These are phyloP conservation scores for Curvularia verruculosa DNA, from an alignment of 2,329 filamentous ascomycete species.

Conservation along the genomic window DNA sequence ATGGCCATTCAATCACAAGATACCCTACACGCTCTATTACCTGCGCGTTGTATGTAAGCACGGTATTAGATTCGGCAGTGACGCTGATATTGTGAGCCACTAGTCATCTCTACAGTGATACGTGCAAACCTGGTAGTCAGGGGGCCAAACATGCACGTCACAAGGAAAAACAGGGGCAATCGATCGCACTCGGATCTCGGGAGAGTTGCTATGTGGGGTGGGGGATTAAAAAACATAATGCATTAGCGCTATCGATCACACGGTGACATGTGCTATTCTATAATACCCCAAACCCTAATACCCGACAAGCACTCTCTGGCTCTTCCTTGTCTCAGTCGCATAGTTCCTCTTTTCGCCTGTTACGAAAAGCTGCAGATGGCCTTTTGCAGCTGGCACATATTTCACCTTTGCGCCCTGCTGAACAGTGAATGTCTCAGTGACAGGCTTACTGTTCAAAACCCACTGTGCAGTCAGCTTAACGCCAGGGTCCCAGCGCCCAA, in stretches of 20 bases:
- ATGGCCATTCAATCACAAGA: too few species aligned
- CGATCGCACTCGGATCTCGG: too few species aligned
- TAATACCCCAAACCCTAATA: not conserved
- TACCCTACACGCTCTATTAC: too few species aligned
- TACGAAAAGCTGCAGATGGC: conserved; percentile 19
- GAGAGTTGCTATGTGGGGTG: not conserved
- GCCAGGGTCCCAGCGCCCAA: conserved; percentile 49
- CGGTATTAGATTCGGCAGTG: too few species aligned
- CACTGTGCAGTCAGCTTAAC: conserved; percentile 44
- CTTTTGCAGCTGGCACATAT: conserved; percentile 20
- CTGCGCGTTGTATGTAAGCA: too few species aligned
- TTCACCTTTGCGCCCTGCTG: conserved; percentile 28
- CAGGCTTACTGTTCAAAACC: conserved; percentile 36
- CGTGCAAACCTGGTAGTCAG: too few species aligned
- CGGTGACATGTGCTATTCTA: not conserved
- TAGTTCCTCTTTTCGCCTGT: conserved; percentile 33
- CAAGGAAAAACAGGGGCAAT: too few species aligned
- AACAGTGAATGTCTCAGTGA: conserved; percentile 30
- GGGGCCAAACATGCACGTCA: too few species aligned
- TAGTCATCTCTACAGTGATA: too few species aligned
- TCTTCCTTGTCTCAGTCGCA: conserved; percentile 29
- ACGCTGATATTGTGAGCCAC: too few species aligned
- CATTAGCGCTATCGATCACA: not conserved
- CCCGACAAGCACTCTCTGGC: conserved; percentile 17
- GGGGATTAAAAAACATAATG: not conserved